These are phyloP conservation scores for Didymosphaeria variabile DNA, from an alignment of 2,329 filamentous ascomycete species.

Conservation along the genomic window DNA sequence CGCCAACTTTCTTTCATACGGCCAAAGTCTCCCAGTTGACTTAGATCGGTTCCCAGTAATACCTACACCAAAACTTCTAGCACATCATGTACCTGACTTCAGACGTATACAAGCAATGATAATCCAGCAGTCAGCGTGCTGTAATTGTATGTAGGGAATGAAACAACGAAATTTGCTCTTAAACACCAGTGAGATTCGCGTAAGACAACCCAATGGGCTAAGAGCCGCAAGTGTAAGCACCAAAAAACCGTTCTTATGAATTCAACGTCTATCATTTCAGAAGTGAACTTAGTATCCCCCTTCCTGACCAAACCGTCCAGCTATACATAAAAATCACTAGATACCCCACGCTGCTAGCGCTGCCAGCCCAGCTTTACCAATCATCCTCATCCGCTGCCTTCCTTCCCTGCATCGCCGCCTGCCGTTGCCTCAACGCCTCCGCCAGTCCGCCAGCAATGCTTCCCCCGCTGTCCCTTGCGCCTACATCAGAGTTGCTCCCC, in stretches of 20 bases:
- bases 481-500: slow-evolving; percentile 48
- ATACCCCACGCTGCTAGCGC: too few relatives aligned
- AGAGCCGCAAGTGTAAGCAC: neutral
- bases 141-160: too few relatives aligned
- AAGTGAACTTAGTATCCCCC: neutral
- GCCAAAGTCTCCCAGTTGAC: too few relatives aligned
- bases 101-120: too few relatives aligned
- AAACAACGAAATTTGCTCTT: too few relatives aligned
- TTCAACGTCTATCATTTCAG: neutral
- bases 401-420: slow-evolving; percentile 59
- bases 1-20: too few relatives aligned
- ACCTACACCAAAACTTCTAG: too few relatives aligned
- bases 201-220: neutral
- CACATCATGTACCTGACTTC: too few relatives aligned
- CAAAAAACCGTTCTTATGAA: neutral
- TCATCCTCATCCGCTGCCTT: slow-evolving; percentile 50
- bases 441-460: slow-evolving; percentile 60
- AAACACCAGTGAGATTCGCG: neutral
- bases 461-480: slow-evolving; percentile 52
- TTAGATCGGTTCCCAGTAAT: neutral
- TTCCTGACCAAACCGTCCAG: neutral
- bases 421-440: slow-evolving; percentile 59
- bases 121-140: too few relatives aligned
- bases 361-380: slow-evolving; percentile 34
- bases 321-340: slow-evolving; percentile 1